Evolutionary conservation across 1,284 basidiomycete genomes (phyloP).

Genomic region (Waitea zeae): DNA sequence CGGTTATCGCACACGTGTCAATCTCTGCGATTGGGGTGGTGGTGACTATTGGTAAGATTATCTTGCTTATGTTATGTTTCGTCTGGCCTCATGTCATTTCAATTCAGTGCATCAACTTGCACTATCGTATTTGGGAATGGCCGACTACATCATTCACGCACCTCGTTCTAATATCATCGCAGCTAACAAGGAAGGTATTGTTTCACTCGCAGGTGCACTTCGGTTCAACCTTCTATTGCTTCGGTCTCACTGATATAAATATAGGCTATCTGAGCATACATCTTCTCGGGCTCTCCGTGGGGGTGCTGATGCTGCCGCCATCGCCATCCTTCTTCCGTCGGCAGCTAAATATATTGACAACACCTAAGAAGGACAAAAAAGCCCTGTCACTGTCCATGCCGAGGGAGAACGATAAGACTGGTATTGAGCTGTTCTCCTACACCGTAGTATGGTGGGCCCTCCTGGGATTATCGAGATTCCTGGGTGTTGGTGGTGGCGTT

Average conservation of each 20-base stretch:
- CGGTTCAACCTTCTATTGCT: conserved; percentile 1
- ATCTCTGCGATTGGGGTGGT: conserved; percentile 49
- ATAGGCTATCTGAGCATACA: conserved; percentile 85
- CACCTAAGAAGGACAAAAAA: too few species aligned
- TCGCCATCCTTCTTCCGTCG: conserved; percentile 57
- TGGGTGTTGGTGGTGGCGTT: conserved; percentile 29
- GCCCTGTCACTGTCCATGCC: too few species aligned
- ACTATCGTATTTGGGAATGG: conserved; percentile 37
- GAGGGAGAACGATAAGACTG: conserved; percentile 49
- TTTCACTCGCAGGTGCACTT: conserved; percentile 55
- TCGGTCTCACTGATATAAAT: background rate
- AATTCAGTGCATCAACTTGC: conserved; percentile 49
- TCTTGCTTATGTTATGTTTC: too few species aligned
- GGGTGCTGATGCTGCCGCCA: conserved; percentile 70
- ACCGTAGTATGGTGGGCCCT: conserved; percentile 63
- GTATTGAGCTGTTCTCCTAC: conserved; percentile 64
- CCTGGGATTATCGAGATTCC: conserved; percentile 23
- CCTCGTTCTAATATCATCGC: conserved; percentile 47
- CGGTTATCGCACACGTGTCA: conserved; percentile 36
- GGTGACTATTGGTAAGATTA: conserved; percentile 40
- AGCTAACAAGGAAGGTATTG: conserved; percentile 87
- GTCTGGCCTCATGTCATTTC: background rate
- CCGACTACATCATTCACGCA: conserved; percentile 46
- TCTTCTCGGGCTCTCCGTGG: conserved; percentile 69
- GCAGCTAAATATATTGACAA: conserved; percentile 20